Percentiles rank a stretch among this genome's conserved stretches.
Conservation (phyloP, 2,329 filamentous ascomycete species). For the Neurospora sp. region DNA sequence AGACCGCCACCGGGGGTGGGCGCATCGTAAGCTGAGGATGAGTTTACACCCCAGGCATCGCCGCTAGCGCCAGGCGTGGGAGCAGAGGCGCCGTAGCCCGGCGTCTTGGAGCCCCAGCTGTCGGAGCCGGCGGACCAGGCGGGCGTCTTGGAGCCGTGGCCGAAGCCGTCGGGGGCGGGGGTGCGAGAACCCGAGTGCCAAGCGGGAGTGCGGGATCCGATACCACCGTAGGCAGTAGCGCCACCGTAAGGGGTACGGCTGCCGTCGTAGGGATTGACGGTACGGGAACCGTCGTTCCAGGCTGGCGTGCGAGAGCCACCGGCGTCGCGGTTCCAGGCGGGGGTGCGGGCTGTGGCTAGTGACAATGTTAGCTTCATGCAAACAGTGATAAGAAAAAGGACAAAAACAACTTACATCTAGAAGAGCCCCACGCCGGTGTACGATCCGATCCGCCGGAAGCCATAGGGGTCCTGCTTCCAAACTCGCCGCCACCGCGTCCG, state of each 20-base stretch:
- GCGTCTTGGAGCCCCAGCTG: slow-evolving; percentile 68
- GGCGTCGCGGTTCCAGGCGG: slow-evolving; percentile 48
- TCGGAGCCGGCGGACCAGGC: slow-evolving; percentile 46
- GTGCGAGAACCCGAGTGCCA: slow-evolving; percentile 74
- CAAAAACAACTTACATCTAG: slow-evolving; percentile 48
- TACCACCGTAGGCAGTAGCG: slow-evolving; percentile 60
- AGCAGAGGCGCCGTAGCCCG: slow-evolving; percentile 55
- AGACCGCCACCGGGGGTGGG: slow-evolving; percentile 53
- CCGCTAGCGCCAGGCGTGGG: slow-evolving; percentile 49
- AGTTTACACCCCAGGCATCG: slow-evolving; percentile 40
- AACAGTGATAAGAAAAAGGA: background rate
- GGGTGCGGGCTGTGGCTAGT: slow-evolving; percentile 46
- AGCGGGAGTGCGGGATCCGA: slow-evolving; percentile 60
- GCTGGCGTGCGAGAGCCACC: slow-evolving; percentile 57
- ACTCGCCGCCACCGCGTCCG: slow-evolving; percentile 17
- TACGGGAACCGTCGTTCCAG: slow-evolving; percentile 59
- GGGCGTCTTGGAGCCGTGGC: slow-evolving; percentile 57
- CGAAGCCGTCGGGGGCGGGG: slow-evolving; percentile 53
- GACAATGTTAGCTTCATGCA: background rate
- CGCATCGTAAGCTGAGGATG: slow-evolving; percentile 52
- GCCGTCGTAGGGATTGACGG: slow-evolving; percentile 62
- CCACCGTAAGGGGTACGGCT: slow-evolving; percentile 66
- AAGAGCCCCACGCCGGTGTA: slow-evolving; percentile 64
- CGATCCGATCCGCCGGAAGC: slow-evolving; percentile 49
- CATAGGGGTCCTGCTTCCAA: slow-evolving; percentile 57